These are phyloP conservation scores for Aegilops bicornis DNA, from an alignment of 176 grass and related monocot genomes.

Conservation along the genomic window DNA sequence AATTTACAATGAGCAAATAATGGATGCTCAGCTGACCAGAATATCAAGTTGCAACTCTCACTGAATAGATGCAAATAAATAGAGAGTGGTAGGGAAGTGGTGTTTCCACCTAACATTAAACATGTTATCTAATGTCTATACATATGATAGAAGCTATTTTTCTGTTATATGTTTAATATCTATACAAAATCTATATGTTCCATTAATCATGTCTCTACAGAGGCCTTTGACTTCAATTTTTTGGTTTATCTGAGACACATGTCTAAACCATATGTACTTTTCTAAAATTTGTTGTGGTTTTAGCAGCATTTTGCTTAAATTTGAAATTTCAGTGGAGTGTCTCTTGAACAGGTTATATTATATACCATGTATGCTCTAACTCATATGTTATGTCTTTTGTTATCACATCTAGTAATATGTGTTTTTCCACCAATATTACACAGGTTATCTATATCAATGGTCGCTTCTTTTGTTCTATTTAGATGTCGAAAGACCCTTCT, in stretches of 20 bases:
- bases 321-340: not conserved
- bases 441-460: conserved; percentile 96
- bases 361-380: conserved; percentile 20
- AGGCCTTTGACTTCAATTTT: not conserved
- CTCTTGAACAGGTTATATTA: not conserved
- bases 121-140: not conserved
- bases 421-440: conserved; percentile 25
- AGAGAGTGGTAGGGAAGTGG: not conserved
- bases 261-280: conserved; percentile 16
- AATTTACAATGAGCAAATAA: not conserved
- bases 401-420: conserved; percentile 4
- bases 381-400: conserved; percentile 1
- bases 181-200: too few relatives aligned
- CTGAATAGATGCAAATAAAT: conserved; percentile 1
- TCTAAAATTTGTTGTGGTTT: conserved; percentile 8
- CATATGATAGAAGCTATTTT: not conserved
- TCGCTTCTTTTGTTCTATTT: conserved; percentile 87
- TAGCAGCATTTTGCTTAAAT: conserved; percentile 1
- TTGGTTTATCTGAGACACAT: conserved; percentile 6
- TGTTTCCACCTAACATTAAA: not conserved
- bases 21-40: not conserved
- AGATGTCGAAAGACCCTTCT: conserved; percentile 97
- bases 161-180: not conserved
- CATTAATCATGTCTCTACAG: not conserved
- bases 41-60: not conserved